Conservation (phyloP, 2,329 filamentous ascomycete species). For the Scleromitrula shiraiana region DNA sequence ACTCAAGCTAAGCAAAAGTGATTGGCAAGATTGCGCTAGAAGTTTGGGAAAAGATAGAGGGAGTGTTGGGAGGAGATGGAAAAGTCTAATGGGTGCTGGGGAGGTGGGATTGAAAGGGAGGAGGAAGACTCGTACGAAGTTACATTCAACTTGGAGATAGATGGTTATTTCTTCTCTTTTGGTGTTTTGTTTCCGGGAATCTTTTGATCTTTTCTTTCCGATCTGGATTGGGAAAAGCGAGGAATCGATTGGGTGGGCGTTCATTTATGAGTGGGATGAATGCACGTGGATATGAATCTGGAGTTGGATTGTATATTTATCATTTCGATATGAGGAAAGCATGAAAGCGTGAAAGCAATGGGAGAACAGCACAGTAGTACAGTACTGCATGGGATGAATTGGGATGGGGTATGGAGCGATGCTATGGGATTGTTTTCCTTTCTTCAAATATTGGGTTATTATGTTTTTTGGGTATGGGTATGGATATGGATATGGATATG, state of each 20-base stretch:
- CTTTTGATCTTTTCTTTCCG: background rate
- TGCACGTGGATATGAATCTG: too few species aligned
- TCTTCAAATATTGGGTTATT: too few species aligned
- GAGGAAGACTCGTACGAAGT: slow-evolving; percentile 34
- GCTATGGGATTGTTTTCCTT: too few species aligned
- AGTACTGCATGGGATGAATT: too few species aligned
- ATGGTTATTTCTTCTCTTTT: background rate
- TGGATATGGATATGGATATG: too few species aligned
- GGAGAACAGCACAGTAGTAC: too few species aligned
- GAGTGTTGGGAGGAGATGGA: slow-evolving; percentile 53
- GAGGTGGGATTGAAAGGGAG: slow-evolving; percentile 50
- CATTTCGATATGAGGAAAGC: too few species aligned
- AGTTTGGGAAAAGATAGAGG: slow-evolving; percentile 53
- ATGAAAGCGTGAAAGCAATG: too few species aligned
- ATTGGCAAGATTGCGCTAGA: slow-evolving; percentile 61
- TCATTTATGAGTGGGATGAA: too few species aligned
- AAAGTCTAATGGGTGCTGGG: slow-evolving; percentile 50
- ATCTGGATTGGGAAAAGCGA: background rate
- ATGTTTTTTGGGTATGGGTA: too few species aligned
- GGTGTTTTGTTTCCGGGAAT: background rate
- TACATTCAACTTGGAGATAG: slow-evolving; percentile 50
- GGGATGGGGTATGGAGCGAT: too few species aligned
- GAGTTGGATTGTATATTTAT: too few species aligned
- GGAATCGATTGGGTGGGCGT: background rate
- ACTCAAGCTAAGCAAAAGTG: slow-evolving; percentile 53